Evolutionary conservation across 441 rosid genomes (phyloP).

Genomic region (Jatropha podagrica): DNA sequence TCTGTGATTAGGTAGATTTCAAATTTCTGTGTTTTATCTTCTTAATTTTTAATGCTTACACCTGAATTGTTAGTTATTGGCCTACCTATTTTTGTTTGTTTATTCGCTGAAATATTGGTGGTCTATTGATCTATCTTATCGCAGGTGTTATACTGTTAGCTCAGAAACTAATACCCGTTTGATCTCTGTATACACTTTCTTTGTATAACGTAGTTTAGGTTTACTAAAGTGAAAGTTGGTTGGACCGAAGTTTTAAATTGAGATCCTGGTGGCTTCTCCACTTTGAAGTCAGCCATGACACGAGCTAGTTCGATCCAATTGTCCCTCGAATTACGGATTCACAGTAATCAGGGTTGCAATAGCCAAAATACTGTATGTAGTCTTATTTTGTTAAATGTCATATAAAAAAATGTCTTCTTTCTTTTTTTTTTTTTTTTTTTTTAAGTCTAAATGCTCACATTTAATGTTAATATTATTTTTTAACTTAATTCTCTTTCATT

Average conservation of each 20-base stretch:
- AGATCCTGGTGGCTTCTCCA: slow-evolving; percentile 26
- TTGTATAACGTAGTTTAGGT: background rate
- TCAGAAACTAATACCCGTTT: slow-evolving; percentile 1
- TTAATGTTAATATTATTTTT: background rate
- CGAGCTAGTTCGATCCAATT: slow-evolving; percentile 47
- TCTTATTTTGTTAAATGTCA: background rate
- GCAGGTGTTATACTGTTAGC: slow-evolving; percentile 7
- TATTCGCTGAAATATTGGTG: slow-evolving; percentile 14
- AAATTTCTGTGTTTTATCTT: background rate
- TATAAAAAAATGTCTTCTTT: background rate
- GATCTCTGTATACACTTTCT: slow-evolving; percentile 13
- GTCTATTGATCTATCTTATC: background rate
- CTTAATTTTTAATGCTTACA: too few species aligned
- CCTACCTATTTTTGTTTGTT: background rate
- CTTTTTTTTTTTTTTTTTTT: background rate
- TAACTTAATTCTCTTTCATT: background rate
- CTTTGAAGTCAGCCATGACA: slow-evolving; percentile 42
- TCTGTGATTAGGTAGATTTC: background rate
- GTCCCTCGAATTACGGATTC: slow-evolving; percentile 53
- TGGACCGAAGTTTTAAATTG: slow-evolving; percentile 18
- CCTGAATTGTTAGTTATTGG: background rate
- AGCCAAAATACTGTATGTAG: slow-evolving; percentile 43
- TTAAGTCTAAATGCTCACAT: background rate
- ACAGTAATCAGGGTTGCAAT: slow-evolving; percentile 39
- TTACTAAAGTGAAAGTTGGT: slow-evolving; percentile 10